Percentiles rank a stretch among this genome's conserved stretches.
Conservation (phyloP, 2,329 filamentous ascomycete genomes). For the Polychaeton citri region DNA sequence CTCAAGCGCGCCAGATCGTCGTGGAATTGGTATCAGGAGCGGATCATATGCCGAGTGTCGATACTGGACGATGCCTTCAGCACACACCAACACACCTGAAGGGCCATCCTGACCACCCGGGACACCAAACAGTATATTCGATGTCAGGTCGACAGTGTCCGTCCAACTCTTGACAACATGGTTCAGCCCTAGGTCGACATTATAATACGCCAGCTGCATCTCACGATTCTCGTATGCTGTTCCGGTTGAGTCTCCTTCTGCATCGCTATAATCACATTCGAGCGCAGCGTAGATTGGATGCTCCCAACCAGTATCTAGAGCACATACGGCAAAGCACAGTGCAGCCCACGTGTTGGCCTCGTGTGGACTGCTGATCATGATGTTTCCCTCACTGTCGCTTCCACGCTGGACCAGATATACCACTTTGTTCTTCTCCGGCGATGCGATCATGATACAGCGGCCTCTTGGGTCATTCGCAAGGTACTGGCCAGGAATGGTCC, state of each 20-base stretch:
- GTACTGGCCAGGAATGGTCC: slow-evolving; percentile 91
- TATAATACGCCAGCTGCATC: slow-evolving; percentile 91
- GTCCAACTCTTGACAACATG: slow-evolving; percentile 96
- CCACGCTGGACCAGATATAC: slow-evolving; percentile 97
- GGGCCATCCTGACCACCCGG: slow-evolving; percentile 88
- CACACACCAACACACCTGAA: slow-evolving; percentile 88
- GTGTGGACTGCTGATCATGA: slow-evolving; percentile 92
- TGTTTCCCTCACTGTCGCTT: slow-evolving; percentile 60
- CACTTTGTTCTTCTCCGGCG: slow-evolving; percentile 97
- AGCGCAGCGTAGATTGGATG: slow-evolving; percentile 93
- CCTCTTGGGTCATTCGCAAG: slow-evolving; percentile 92
- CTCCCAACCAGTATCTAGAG: slow-evolving; percentile 88
- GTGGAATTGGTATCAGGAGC: slow-evolving; percentile 77
- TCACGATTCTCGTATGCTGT: slow-evolving; percentile 69
- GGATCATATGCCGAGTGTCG: slow-evolving; percentile 90
- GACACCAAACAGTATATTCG: slow-evolving; percentile 85
- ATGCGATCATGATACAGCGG: slow-evolving; percentile 84
- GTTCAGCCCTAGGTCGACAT: slow-evolving; percentile 90
- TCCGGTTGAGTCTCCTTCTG: slow-evolving; percentile 80
- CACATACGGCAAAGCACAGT: slow-evolving; percentile 74
- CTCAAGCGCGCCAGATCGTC: slow-evolving; percentile 75
- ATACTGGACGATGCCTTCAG: slow-evolving; percentile 89
- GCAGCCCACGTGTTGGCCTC: slow-evolving; percentile 92
- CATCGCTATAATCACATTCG: slow-evolving; percentile 84
- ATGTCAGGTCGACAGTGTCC: slow-evolving; percentile 79